Percentiles rank a stretch among this genome's conserved stretches.
Evolutionary conservation across 331 rosid genomes (phyloP).

Genomic region (Pyrus hybrid): DNA sequence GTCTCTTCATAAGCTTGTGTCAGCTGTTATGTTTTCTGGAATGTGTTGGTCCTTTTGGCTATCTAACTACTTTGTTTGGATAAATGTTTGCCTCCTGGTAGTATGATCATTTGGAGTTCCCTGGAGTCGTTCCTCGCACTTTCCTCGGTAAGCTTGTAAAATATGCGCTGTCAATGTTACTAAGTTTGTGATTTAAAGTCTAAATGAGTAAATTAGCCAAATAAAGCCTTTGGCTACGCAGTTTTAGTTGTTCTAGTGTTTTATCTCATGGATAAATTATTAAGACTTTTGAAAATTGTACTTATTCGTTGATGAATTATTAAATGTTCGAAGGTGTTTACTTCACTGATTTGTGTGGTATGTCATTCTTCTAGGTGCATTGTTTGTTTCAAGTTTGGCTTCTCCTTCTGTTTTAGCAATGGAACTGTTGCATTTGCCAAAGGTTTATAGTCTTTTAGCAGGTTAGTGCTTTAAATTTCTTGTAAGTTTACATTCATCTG

Average conservation of each 20-base stretch:
- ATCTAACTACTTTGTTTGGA: neutral
- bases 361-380: slow-evolving; percentile 46
- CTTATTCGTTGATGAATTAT: neutral
- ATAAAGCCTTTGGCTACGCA: no score
- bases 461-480: slow-evolving; percentile 28
- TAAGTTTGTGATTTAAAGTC: neutral
- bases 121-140: slow-evolving; percentile 95
- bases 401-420: slow-evolving; percentile 49
- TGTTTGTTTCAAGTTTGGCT: slow-evolving; percentile 61
- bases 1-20: neutral
- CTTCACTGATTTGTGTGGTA: neutral
- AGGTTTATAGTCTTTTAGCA: slow-evolving; percentile 59
- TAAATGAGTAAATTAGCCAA: no score
- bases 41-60: neutral
- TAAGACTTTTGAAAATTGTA: neutral
- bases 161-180: neutral
- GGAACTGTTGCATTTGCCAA: slow-evolving; percentile 59
- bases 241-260: no score
- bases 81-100: slow-evolving; percentile 13
- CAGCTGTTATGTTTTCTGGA: neutral
- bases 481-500: neutral
- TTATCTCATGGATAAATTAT: no score
- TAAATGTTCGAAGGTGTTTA: neutral
- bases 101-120: slow-evolving; percentile 95
- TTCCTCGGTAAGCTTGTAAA: slow-evolving; percentile 50